Conservation (phyloP, 2,329 filamentous ascomycete species). For the Fusarium globosum region DNA sequence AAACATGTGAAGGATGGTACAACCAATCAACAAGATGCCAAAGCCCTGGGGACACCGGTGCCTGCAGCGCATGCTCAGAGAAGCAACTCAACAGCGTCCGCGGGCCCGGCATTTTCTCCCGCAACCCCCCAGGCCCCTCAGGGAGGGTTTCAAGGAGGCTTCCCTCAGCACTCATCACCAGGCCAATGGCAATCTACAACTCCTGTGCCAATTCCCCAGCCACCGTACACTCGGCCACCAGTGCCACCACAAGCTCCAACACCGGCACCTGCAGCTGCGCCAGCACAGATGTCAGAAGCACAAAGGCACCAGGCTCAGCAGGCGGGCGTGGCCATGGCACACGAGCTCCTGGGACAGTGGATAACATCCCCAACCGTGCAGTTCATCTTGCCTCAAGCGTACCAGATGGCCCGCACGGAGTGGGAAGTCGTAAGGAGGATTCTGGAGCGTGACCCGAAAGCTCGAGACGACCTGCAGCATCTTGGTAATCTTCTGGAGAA, state of each 20-base stretch:
- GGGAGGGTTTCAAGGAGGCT: constrained; percentile 43
- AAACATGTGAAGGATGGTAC: constrained; percentile 44
- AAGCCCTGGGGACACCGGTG: constrained; percentile 47
- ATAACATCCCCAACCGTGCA: constrained; percentile 73
- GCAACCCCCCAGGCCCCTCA: constrained; percentile 56
- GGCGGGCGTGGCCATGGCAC: constrained; percentile 67
- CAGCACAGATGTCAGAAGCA: constrained; percentile 46
- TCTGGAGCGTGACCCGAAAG: constrained; percentile 71
- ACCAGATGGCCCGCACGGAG: constrained; percentile 75
- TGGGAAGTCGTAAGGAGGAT: constrained; percentile 79
- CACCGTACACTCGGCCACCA: constrained; percentile 42
- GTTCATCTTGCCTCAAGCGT: constrained; percentile 76
- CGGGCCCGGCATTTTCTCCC: constrained; percentile 65
- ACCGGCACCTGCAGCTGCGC: constrained; percentile 1
- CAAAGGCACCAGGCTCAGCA: constrained; percentile 57
- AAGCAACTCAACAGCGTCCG: constrained; percentile 57
- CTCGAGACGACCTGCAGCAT: constrained; percentile 70
- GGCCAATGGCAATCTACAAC: constrained; percentile 50
- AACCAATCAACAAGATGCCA: constrained; percentile 22
- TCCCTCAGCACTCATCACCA: constrained; percentile 51
- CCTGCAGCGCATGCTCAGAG: constrained; percentile 53
- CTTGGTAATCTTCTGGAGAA: constrained; percentile 67
- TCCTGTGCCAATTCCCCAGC: constrained; percentile 52
- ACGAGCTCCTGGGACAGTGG: constrained; percentile 72
- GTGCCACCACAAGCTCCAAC: background rate